Base-by-base conservation (phyloP, 2,329 filamentous ascomycete genomes). In the Myriosclerotinia curreyana region DNA sequence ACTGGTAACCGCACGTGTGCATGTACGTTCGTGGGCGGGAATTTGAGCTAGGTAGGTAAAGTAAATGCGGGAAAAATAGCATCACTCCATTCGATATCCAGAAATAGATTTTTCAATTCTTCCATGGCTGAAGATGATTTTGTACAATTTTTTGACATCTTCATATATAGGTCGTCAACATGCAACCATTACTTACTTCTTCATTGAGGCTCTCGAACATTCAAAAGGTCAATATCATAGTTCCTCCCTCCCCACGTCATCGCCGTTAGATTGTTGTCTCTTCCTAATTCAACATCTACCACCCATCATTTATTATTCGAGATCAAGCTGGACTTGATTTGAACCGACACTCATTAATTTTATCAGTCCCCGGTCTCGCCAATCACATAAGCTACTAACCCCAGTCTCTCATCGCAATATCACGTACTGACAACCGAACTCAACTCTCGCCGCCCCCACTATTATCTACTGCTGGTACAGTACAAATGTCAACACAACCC, bases 401-500 rank as follows among this genome's bases (percentile, higher is more conserved):
- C 55, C 49, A 48, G 54, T 50, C 63, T 36, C 63, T 50, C 65
- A 59, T 64, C 65, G 25, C 36, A 56, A 56, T 62, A 51, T 64
- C 62, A 61, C 48, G 61, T 54, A 66, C 62, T 56, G 51, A 17
- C 49, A 60, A 48, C 64, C 64, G 52, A 51, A 50, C 52, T 59
- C 60, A 44, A 49, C 48, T 61, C 62, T 49, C 7, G 68, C 70
- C 69, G 53, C 69, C 72, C 70, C 69, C 69, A 70, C 64, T 63
- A 62, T 62, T 65, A 51, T 55, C 17, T 55, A 69, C 69, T 66
- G 66, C 69, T 66, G 71, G 67, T 69, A 66, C 72, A 70, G 70
- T 74, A 74, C 73, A 74, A 87, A 88, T 88, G 85, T 84, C 85
- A 81, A 82, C 81, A 78, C 80, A 82, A 80, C 80, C 85, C 84